Conservation (phyloP, 2,329 filamentous ascomycete species). For the Verticillium dahliae region DNA sequence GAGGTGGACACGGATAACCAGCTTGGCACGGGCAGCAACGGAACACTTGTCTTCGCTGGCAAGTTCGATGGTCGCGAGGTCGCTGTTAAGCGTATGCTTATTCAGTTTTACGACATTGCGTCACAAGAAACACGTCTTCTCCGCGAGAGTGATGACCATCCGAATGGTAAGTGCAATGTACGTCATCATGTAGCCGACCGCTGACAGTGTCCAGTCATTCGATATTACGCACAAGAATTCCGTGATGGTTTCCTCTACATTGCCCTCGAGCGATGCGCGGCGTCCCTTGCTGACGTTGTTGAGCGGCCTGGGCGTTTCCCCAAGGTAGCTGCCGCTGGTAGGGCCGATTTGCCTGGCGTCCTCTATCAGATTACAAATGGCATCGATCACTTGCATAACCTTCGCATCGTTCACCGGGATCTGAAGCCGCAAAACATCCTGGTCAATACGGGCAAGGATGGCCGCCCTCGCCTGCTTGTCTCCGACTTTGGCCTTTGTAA, state of each 20-base stretch:
- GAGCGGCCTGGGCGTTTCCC: conserved; percentile 65
- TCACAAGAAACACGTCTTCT: conserved; percentile 88
- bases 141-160: conserved; percentile 89
- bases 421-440: conserved; percentile 97
- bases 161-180: conserved; percentile 54
- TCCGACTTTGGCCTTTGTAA: conserved; percentile 98
- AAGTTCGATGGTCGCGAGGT: conserved; percentile 89
- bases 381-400: conserved; percentile 78
- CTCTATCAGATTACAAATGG: conserved; percentile 87
- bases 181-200: background rate
- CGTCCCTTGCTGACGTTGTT: conserved; percentile 86
- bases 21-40: conserved; percentile 80
- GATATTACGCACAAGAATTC: conserved; percentile 89
- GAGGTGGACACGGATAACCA: conserved; percentile 58
- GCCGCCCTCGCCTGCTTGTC: conserved; percentile 77
- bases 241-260: conserved; percentile 93
- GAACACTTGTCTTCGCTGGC: conserved; percentile 94
- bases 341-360: conserved; percentile 69
- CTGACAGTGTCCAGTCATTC: conserved; percentile 60
- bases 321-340: conserved; percentile 64
- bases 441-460: conserved; percentile 65
- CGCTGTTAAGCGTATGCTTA: conserved; percentile 93
- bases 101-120: conserved; percentile 92
- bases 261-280: conserved; percentile 87
- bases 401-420: conserved; percentile 94